Evolutionary conservation across 768 basidiomycete genomes (phyloP).

Genomic region (Lanmaoa rubissima): DNA sequence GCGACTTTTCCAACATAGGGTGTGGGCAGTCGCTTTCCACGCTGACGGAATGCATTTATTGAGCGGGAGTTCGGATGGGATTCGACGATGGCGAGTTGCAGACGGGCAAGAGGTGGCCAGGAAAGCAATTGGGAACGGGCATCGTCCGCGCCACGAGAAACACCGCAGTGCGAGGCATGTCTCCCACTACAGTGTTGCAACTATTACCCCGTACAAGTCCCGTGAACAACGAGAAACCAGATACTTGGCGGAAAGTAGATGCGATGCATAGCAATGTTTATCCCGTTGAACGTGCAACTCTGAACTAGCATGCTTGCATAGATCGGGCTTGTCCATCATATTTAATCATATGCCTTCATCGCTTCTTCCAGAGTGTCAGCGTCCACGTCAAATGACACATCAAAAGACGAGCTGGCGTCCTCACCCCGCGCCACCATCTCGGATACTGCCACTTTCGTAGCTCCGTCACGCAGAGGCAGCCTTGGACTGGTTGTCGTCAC

Average conservation of each 20-base stretch:
- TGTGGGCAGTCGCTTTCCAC: too few species aligned
- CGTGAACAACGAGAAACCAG: neutral
- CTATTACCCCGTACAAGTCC: neutral
- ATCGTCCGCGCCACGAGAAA: too few species aligned
- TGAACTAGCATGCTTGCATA: too few species aligned
- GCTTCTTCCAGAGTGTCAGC: conserved; percentile 29
- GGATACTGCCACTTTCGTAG: neutral
- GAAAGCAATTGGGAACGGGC: too few species aligned
- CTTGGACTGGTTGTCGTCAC: neutral
- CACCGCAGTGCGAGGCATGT: neutral
- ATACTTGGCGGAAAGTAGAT: neutral
- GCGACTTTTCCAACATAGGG: neutral
- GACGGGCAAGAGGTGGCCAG: too few species aligned
- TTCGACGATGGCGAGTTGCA: too few species aligned
- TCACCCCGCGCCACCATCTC: neutral
- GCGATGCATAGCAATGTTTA: neutral
- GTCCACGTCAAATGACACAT: conserved; percentile 32
- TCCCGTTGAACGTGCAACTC: too few species aligned
- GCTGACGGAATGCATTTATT: too few species aligned
- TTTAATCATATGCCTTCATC: conserved; percentile 31
- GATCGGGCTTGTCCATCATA: too few species aligned
- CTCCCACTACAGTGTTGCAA: too few species aligned
- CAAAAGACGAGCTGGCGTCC: conserved; percentile 32
- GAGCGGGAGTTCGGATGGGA: too few species aligned
- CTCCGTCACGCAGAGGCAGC: neutral